Evolutionary conservation across 495 filamentous ascomycete genomes (phyloP), one percentile per base, ranked within the genome.

Genomic region (Bacidia rubella): DNA sequence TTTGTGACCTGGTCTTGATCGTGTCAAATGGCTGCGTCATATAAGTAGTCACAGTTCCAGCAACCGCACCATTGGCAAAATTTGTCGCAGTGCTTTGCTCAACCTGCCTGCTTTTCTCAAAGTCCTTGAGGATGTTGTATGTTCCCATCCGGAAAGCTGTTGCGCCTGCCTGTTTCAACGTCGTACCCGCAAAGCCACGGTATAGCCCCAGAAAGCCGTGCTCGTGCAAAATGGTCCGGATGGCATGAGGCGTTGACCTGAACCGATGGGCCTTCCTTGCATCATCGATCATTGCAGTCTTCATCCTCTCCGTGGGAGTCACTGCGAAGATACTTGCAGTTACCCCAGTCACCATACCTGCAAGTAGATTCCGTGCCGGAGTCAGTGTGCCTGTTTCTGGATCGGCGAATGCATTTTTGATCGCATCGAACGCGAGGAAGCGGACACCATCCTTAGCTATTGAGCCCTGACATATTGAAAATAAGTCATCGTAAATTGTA

Each of bases 281-380:
- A 59, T 85, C 81, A 57, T 85, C 81, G 42, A 84, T 84, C 56
- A 84, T 58, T 2, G 81, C 81, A 0, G 81, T 84, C 57, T 85
- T 85, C 60, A 85, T 76, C 45, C 80, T 67, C 61, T 84, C 80
- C 0, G 75, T 79, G 0, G 81, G 81, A 21, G 81, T 84, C 2
- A 85, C 81, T 19, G 78, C 74, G 7, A 70, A 62, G 1, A 82
- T 65, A 44, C 71, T 77, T 7, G 80, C 81, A 0, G 77, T 70
- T 1, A 78, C 69, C 2, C 81, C 81, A 7, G 78, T 73, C 1
- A 66, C 59, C 79, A 83, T 83, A 12, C 81, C 81, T 3, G 79
- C 75, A 1, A 74, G 59, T 38, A 86, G 70, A 22, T 78, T 81
- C 3, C 74, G 66, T 2, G 66, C 54, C 1, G 79, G 70, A 0